Evolutionary conservation across 352 stramenopile species (phyloP), one percentile per base, ranked within the genome.

Genomic region (Ochromonadaceae sp.): DNA sequence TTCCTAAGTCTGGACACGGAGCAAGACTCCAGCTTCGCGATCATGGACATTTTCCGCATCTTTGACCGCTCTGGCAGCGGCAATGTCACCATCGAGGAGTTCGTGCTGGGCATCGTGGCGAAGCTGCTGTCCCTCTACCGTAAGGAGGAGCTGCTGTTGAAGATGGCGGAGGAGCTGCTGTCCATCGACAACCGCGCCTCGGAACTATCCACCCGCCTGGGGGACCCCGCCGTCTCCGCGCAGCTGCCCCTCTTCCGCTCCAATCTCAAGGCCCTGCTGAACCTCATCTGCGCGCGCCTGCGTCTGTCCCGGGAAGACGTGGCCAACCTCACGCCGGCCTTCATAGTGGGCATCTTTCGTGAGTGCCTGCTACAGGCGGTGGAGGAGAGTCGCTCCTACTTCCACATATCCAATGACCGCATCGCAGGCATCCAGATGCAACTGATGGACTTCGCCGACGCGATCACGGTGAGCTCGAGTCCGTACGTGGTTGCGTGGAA

Each of bases 41-140:
- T 25, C 4, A 60, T 60, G 52, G 52, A 60, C 30, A 46, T 60
- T 22, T 60, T 60, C 26, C 52, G 52, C 32, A 5, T n/a, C 7
- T 60, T 60, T 26, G 52, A 60, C 47, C 14, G 31, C 26, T 60
- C 52, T 20, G 52, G 52, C 10, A 41, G 5, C 32, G 52, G 52
- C 9, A 49, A n/a, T 30, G 31, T 60, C 10, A 28, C 5, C 9
- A 9, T 60, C 14, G 52, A 60, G 30, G 52, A 60, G 9, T 60
- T 60, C 47, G 30, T 50, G 32, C 25, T 60, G 31, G 52, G 52
- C 32, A 60, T 60, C 7, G 4, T 60, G 9, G 14, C 14, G 25
- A 10, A n/a, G 25, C 17, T 60, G 7, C 30, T 32, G 43, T 10
- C 14, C 9, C 9, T 60, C 2, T 20, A 48, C 4, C 32, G 28